phyloP scores from a whole-genome alignment of 352 stramenopile genomes.

The Phytophthora pisi region DNA sequence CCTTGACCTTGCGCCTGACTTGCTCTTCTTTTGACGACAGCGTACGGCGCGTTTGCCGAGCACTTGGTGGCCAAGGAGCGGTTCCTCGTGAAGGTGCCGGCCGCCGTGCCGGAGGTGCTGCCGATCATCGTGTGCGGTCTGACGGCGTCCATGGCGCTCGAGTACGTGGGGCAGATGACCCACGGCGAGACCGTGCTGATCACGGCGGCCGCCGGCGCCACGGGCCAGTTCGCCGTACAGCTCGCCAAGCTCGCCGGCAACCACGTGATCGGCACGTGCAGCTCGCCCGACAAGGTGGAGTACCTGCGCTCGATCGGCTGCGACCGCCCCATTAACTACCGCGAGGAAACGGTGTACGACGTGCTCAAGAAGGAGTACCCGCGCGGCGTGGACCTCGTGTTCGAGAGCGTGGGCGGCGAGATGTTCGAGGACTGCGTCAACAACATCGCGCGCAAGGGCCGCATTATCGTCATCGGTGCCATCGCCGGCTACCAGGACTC shows the following conservation, averaged over 20 bases:
- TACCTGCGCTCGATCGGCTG: constrained; percentile 71
- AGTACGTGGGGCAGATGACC: constrained; percentile 64
- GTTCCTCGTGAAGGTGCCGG: constrained; percentile 43
- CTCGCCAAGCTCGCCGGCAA: constrained; percentile 84
- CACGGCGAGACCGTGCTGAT: constrained; percentile 67
- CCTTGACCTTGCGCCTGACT: not conserved
- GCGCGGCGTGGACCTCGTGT: constrained; percentile 69
- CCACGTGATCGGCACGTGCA: constrained; percentile 82
- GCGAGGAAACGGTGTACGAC: constrained; percentile 58
- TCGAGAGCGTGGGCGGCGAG: constrained; percentile 66
- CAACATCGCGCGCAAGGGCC: constrained; percentile 63
- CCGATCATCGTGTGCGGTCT: constrained; percentile 55
- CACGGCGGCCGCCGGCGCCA: constrained; percentile 71
- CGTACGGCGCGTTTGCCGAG: constrained; percentile 59
- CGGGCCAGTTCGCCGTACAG: constrained; percentile 85
- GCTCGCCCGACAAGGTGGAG: constrained; percentile 86
- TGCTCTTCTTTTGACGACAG: constrained; percentile 13
- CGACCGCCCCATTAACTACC: constrained; percentile 90
- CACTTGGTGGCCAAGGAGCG: constrained; percentile 45
- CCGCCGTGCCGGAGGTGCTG: constrained; percentile 34
- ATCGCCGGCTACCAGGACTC: constrained; percentile 60
- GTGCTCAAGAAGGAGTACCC: constrained; percentile 77
- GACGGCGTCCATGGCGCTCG: constrained; percentile 56
- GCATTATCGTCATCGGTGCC: constrained; percentile 63
- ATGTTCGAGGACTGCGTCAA: constrained; percentile 54